Evolutionary conservation across 257 asterid species (phyloP).

Genomic region (Solanum etuberosum): DNA sequence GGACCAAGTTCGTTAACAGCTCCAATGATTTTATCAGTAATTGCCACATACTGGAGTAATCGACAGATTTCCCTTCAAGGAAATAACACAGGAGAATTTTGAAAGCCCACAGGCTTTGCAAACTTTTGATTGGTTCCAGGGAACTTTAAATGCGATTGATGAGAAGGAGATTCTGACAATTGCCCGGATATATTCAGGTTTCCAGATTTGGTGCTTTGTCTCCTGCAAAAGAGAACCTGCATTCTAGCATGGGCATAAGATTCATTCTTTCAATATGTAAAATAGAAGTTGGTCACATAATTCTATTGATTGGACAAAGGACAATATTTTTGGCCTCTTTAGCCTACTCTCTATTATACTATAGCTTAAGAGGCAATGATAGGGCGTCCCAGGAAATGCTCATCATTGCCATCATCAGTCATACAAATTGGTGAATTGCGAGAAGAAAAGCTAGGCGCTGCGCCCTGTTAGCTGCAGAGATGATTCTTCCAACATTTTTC

Average conservation of each 20-base stretch:
- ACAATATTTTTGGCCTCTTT: constrained; percentile 37
- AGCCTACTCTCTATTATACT: constrained; percentile 6
- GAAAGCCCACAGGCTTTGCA: not conserved
- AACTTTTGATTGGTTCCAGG: not conserved
- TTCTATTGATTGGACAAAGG: constrained; percentile 34
- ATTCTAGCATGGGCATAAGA: constrained; percentile 28
- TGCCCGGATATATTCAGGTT: constrained; percentile 11
- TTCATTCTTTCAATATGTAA: constrained; percentile 55
- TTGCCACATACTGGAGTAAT: constrained; percentile 93
- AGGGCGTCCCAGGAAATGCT: constrained; percentile 8
- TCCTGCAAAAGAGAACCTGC: constrained; percentile 24
- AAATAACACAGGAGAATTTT: constrained; percentile 4
- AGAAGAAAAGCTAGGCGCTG: constrained; percentile 18
- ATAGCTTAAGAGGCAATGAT: constrained; percentile 35
- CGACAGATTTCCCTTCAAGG: not conserved
- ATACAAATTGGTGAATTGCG: constrained; percentile 17
- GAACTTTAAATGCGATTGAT: not conserved
- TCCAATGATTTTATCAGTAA: constrained; percentile 75
- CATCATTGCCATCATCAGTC: not conserved
- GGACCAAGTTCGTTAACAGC: constrained; percentile 92
- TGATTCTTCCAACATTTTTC: constrained; percentile 22
- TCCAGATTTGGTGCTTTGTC: constrained; percentile 19
- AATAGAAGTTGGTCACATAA: constrained; percentile 37
- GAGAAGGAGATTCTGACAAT: constrained; percentile 23
- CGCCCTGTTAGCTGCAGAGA: constrained; percentile 24